These are phyloP conservation scores for Talaromyces liani DNA, from an alignment of 495 filamentous ascomycete genomes.

Conservation along the genomic window DNA sequence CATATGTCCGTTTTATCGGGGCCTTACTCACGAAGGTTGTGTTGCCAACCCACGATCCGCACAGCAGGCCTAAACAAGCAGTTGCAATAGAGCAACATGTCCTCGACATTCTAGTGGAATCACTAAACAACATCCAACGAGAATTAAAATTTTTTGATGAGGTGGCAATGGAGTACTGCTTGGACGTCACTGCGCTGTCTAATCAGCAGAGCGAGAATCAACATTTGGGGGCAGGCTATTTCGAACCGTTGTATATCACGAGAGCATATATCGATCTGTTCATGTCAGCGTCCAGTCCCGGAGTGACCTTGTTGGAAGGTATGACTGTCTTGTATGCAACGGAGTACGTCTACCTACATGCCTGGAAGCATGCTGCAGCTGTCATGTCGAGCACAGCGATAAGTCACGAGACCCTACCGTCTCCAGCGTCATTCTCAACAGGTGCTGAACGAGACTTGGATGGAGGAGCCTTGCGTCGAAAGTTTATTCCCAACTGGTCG, in stretches of 20 bases:
- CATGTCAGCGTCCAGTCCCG: slow-evolving; percentile 38
- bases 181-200: slow-evolving; percentile 43
- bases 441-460: slow-evolving; percentile 24
- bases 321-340: slow-evolving; percentile 68
- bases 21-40: slow-evolving; percentile 56
- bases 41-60: slow-evolving; percentile 38
- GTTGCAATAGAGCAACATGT: slow-evolving; percentile 34
- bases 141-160: slow-evolving; percentile 66
- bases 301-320: slow-evolving; percentile 50
- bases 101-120: slow-evolving; percentile 54
- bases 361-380: slow-evolving; percentile 50
- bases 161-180: slow-evolving; percentile 50
- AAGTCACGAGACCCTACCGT: background rate
- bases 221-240: slow-evolving; percentile 12
- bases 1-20: slow-evolving; percentile 63
- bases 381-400: slow-evolving; percentile 15
- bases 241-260: slow-evolving; percentile 34
- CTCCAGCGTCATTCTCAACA: background rate
- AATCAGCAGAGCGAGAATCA: slow-evolving; percentile 12
- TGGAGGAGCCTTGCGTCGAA: slow-evolving; percentile 51
- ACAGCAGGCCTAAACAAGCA: slow-evolving; percentile 12
- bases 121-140: slow-evolving; percentile 55
- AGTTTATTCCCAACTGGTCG: slow-evolving; percentile 64
- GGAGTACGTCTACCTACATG: slow-evolving; percentile 54
- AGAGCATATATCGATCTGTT: slow-evolving; percentile 49